Conservation (phyloP, 1,284 basidiomycete species). For the Apiotrichum laibachii region DNA sequence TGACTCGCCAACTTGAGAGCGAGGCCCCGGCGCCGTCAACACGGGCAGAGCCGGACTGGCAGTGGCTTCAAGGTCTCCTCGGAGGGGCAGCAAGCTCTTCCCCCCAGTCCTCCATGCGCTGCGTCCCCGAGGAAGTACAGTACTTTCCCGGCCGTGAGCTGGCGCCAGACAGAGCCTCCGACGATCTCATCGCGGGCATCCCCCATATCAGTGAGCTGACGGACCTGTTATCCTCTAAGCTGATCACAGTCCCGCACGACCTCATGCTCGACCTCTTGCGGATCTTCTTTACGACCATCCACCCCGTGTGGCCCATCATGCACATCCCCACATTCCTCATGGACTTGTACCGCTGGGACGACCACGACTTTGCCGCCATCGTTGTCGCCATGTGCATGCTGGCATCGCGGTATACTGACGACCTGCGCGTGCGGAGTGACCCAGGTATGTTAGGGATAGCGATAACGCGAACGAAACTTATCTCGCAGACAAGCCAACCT, state of each 20-base stretch:
- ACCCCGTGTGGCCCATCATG: conserved; percentile 24
- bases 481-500: conserved; percentile 5
- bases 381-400: conserved; percentile 22
- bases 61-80: conserved; percentile 20
- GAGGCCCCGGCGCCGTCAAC: not conserved
- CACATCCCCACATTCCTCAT: conserved; percentile 19
- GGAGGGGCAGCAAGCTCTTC: not conserved
- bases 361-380: conserved; percentile 14
- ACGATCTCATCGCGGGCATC: conserved; percentile 8
- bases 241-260: conserved; percentile 8
- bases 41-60: conserved; percentile 13
- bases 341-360: conserved; percentile 10
- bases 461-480: no score
- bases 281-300: conserved; percentile 19
- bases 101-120: not conserved
- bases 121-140: not conserved
- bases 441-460: not conserved
- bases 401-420: conserved; percentile 13
- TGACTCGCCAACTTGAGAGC: not conserved
- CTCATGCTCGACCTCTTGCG: conserved; percentile 13
- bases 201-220: conserved; percentile 5
- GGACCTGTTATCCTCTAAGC: not conserved
- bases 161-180: conserved; percentile 2
- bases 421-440: conserved; percentile 11
- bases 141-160: conserved; percentile 18